These are phyloP conservation scores for Cytospora paraplurivora DNA, from an alignment of 2,329 filamentous ascomycete genomes.

Conservation along the genomic window DNA sequence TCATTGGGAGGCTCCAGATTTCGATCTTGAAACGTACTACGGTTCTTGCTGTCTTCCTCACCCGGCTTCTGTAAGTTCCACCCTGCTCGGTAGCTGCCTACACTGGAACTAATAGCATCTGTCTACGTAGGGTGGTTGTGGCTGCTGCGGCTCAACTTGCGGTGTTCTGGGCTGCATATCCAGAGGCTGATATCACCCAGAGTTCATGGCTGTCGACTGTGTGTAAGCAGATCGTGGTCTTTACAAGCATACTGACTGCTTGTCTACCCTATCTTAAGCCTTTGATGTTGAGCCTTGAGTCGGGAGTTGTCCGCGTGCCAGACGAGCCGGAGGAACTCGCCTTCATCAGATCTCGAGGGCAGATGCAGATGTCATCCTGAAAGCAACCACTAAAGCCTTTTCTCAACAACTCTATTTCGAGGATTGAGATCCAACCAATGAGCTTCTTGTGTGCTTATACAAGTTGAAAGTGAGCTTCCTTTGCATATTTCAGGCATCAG, in stretches of 20 bases:
- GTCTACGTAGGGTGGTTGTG: background rate
- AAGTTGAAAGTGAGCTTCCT: too few species aligned
- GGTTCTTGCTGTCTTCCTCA: conserved; percentile 5
- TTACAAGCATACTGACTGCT: conserved; percentile 9
- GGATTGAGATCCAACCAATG: too few species aligned
- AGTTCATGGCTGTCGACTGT: conserved; percentile 8
- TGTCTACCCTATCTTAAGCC: conserved; percentile 13
- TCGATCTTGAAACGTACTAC: conserved; percentile 1
- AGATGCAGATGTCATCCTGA: background rate
- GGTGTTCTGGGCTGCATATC: background rate
- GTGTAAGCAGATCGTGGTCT: conserved; percentile 3
- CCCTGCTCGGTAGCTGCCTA: rapidly evolving
- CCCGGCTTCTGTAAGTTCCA: background rate
- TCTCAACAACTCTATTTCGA: too few species aligned
- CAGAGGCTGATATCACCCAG: background rate
- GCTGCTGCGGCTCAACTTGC: conserved; percentile 14
- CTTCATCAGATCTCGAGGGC: background rate
- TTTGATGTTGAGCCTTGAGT: conserved; percentile 16
- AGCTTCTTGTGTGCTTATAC: too few species aligned
- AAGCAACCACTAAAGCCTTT: background rate
- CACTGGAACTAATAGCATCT: background rate
- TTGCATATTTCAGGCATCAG: too few species aligned
- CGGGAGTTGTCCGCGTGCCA: conserved; percentile 1
- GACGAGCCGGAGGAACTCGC: conserved; percentile 9
- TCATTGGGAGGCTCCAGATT: conserved; percentile 10